A percentile compares a stretch with the other conserved stretches of the same genome.
Evolutionary conservation across 305 asterid genomes (phyloP).

Genomic region (Rubia tinctorum): DNA sequence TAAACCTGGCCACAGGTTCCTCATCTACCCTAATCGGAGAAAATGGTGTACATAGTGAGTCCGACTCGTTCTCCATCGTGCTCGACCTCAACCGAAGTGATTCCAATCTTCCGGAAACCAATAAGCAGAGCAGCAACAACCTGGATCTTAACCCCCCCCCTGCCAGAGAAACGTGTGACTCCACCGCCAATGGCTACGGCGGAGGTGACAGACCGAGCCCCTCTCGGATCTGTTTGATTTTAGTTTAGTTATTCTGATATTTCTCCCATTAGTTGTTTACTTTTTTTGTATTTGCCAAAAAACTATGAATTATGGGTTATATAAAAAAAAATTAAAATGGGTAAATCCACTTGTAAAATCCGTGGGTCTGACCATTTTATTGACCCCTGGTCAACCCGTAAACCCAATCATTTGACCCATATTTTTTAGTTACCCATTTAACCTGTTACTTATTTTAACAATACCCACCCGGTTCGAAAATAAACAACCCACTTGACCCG

Average conservation of each 20-base stretch:
- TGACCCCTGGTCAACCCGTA: too few species aligned
- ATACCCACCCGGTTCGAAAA: too few species aligned
- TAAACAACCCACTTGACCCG: too few species aligned
- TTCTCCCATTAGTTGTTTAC: background rate
- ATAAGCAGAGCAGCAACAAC: conserved; percentile 7
- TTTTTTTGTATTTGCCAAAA: too few species aligned
- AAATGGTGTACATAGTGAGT: conserved; percentile 38
- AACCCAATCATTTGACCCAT: too few species aligned
- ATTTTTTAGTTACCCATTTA: too few species aligned
- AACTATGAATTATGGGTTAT: too few species aligned
- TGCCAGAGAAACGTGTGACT: conserved; percentile 31
- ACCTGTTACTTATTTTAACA: too few species aligned
- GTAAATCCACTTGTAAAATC: too few species aligned
- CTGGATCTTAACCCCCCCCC: conserved; percentile 53
- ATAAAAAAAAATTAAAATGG: too few species aligned
- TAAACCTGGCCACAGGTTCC: too few species aligned
- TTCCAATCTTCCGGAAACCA: conserved; percentile 7
- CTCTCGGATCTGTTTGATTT: conserved; percentile 6
- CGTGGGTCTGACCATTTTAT: too few species aligned
- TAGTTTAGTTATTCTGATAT: conserved; percentile 2
- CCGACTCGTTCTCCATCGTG: conserved; percentile 47
- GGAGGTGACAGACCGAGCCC: background rate
- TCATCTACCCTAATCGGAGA: background rate
- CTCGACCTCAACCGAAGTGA: conserved; percentile 32
- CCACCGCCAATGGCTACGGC: background rate